A percentile compares a stretch with the other conserved stretches of the same genome.
phyloP scores from a whole-genome alignment of 495 filamentous ascomycete genomes.

The Hypoxylon subgilvum region DNA sequence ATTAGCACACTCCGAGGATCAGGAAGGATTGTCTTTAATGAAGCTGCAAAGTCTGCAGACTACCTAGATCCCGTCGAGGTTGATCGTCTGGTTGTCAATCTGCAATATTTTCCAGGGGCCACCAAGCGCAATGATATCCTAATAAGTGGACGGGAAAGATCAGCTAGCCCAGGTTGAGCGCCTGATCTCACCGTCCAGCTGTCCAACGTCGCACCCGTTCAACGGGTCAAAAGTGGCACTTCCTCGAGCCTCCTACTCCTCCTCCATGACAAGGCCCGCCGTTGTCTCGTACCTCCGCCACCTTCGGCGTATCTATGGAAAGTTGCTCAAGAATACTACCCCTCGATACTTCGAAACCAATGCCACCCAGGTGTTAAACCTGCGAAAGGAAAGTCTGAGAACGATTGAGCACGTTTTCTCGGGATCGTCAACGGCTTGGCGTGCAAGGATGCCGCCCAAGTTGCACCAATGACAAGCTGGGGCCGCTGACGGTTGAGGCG shows the following conservation, averaged over 20 bases:
- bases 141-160: constrained; percentile 14
- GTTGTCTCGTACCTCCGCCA: constrained; percentile 4
- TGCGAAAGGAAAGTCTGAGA: constrained; percentile 37
- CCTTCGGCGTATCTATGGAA: constrained; percentile 12
- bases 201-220: constrained; percentile 17
- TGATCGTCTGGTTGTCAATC: constrained; percentile 11
- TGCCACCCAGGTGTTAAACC: constrained; percentile 17
- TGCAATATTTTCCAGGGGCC: constrained; percentile 5
- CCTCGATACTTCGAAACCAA: constrained; percentile 25
- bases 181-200: constrained; percentile 10
- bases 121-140: constrained; percentile 17
- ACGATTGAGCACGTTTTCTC: constrained; percentile 43
- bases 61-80: constrained; percentile 12
- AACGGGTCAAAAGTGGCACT: constrained; percentile 12
- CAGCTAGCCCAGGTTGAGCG: not conserved
- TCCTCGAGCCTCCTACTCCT: not conserved
- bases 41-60: constrained; percentile 13
- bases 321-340: constrained; percentile 32
- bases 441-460: constrained; percentile 16
- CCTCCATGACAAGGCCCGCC: not conserved
- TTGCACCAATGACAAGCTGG: constrained; percentile 13
- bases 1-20: constrained; percentile 5
- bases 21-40: constrained; percentile 17
- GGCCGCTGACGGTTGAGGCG: constrained; percentile 17
- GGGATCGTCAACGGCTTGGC: constrained; percentile 23